phyloP scores from a whole-genome alignment of 495 filamentous ascomycete genomes.

The Aspergillus sclerotiicarbonarius region DNA sequence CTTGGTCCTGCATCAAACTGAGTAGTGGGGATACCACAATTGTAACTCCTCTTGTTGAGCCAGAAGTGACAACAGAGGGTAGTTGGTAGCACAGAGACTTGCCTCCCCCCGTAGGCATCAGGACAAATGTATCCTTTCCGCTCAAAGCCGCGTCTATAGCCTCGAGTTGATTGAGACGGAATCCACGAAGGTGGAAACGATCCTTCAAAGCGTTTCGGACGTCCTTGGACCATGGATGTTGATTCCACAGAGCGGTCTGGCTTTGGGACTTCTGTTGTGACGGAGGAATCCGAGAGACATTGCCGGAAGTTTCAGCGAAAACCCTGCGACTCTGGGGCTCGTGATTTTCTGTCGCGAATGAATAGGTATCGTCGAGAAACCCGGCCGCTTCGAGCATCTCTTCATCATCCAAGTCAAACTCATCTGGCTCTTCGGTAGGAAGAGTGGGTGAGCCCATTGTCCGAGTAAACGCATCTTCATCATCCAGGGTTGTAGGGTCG shows the following conservation, averaged over 20 bases:
- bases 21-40: slow-evolving; percentile 92
- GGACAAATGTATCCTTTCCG: slow-evolving; percentile 85
- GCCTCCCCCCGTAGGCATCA: slow-evolving; percentile 97
- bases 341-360: slow-evolving; percentile 23
- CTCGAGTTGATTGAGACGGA: slow-evolving; percentile 88
- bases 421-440: slow-evolving; percentile 43
- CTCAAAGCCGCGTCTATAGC: slow-evolving; percentile 89
- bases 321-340: slow-evolving; percentile 37
- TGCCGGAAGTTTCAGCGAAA: slow-evolving; percentile 57
- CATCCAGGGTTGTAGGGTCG: slow-evolving; percentile 16
- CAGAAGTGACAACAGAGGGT: slow-evolving; percentile 78
- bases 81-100: slow-evolving; percentile 97
- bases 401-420: slow-evolving; percentile 67
- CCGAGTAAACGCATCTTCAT: slow-evolving; percentile 42
- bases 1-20: slow-evolving; percentile 96
- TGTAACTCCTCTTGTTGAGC: slow-evolving; percentile 80
- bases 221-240: slow-evolving; percentile 78
- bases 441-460: slow-evolving; percentile 46
- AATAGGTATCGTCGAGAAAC: slow-evolving; percentile 50
- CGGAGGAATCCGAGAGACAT: slow-evolving; percentile 32
- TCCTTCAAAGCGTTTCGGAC: slow-evolving; percentile 74
- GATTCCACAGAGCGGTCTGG: slow-evolving; percentile 38
- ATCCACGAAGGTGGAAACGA: slow-evolving; percentile 78
- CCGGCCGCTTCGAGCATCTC: slow-evolving; percentile 65
- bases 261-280: slow-evolving; percentile 31